A percentile compares a stretch with the other conserved stretches of the same genome.
phyloP scores from a whole-genome alignment of 2,329 filamentous ascomycete species.

The Sporothrix inflata region DNA sequence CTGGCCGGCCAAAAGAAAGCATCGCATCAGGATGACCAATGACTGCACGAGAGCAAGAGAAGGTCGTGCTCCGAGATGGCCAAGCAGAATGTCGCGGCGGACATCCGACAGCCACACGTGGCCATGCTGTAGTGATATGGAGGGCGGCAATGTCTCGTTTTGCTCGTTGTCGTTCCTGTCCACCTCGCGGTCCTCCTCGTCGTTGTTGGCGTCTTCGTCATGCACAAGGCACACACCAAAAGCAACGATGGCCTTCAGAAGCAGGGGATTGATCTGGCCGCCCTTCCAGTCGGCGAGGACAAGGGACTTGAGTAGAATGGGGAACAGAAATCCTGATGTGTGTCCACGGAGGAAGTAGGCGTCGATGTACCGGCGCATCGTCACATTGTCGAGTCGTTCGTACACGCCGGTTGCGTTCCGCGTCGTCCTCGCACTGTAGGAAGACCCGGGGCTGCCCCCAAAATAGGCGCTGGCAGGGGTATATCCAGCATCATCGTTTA shows the following conservation, averaged over 20 bases:
- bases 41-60: constrained; percentile 7
- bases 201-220: constrained; percentile 27
- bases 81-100: background rate
- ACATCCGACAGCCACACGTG: constrained; percentile 8
- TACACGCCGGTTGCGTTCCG: background rate
- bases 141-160: background rate
- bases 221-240: constrained; percentile 19
- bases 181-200: background rate
- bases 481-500: background rate
- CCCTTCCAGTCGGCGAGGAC: constrained; percentile 37
- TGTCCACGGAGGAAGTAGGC: constrained; percentile 36
- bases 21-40: constrained; percentile 5
- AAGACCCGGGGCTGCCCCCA: background rate
- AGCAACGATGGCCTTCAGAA: constrained; percentile 36
- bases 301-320: constrained; percentile 36
- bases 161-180: background rate
- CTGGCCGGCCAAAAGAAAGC: background rate
- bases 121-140: background rate
- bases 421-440: background rate
- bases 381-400: background rate
- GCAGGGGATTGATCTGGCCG: constrained; percentile 31
- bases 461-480: background rate
- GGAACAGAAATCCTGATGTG: constrained; percentile 31
- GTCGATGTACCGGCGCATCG: constrained; percentile 31
- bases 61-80: background rate